These are phyloP conservation scores for Ascochyta clinopodiicola DNA, from an alignment of 2,329 filamentous ascomycete genomes.

Conservation along the genomic window DNA sequence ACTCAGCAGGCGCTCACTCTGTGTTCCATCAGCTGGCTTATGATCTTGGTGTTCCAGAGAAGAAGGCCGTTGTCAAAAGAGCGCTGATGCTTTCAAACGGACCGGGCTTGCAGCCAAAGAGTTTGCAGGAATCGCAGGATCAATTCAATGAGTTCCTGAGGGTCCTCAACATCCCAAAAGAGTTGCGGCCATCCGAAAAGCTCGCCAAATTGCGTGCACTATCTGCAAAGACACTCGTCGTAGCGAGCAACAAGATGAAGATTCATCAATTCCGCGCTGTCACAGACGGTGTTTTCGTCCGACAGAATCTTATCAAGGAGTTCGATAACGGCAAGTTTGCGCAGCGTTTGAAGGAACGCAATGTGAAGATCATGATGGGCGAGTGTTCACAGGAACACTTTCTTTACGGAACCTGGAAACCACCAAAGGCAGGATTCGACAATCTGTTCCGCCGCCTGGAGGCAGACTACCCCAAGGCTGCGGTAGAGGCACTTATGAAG, in stretches of 20 bases:
- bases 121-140: conserved; percentile 53
- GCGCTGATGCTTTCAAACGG: conserved; percentile 63
- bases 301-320: conserved; percentile 50
- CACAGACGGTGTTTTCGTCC: conserved; percentile 58
- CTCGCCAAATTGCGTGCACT: conserved; percentile 53
- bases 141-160: conserved; percentile 61
- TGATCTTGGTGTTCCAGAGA: conserved; percentile 58
- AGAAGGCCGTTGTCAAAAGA: conserved; percentile 57
- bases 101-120: conserved; percentile 61
- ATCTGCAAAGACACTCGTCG: conserved; percentile 50
- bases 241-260: conserved; percentile 51
- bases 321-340: conserved; percentile 60
- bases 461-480: conserved; percentile 59
- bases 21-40: conserved; percentile 65
- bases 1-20: conserved; percentile 64
- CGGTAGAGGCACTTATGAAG: conserved; percentile 53
- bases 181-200: conserved; percentile 52
- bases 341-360: conserved; percentile 51
- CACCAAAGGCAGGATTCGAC: conserved; percentile 52
- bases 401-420: conserved; percentile 59
- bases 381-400: conserved; percentile 62
- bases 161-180: conserved; percentile 52
- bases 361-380: conserved; percentile 59
- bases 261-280: conserved; percentile 63
- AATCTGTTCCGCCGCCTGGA: conserved; percentile 55